These are phyloP conservation scores for Cladophialophora exuberans DNA, from an alignment of 2,329 filamentous ascomycete genomes.

Conservation along the genomic window DNA sequence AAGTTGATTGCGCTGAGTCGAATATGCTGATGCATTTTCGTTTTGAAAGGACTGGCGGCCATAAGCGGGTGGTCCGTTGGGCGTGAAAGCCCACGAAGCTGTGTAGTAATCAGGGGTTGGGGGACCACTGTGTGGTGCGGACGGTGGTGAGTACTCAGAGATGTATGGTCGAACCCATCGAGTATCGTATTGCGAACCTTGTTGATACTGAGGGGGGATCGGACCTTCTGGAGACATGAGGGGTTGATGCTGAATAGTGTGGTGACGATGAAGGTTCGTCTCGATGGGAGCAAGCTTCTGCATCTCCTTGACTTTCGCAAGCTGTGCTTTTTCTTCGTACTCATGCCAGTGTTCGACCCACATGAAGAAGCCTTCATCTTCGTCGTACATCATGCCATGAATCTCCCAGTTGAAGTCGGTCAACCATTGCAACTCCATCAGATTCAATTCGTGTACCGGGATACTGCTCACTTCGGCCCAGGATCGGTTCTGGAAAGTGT, in stretches of 20 bases:
- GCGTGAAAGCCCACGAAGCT: conserved; percentile 48
- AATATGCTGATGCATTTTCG: conserved; percentile 23
- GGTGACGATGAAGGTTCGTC: conserved; percentile 62
- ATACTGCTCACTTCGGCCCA: conserved; percentile 97
- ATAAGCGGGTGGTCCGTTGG: conserved; percentile 15
- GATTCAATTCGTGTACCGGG: conserved; percentile 78
- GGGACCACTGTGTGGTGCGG: conserved; percentile 52
- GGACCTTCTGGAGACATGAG: conserved; percentile 52
- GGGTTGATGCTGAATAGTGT: conserved; percentile 52
- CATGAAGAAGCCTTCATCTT: conserved; percentile 67
- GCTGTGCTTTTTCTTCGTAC: conserved; percentile 58
- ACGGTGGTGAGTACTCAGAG: conserved; percentile 56
- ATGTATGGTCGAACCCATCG: conserved; percentile 54
- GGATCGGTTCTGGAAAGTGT: conserved; percentile 95
- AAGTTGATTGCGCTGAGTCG: conserved; percentile 26
- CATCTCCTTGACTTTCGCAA: conserved; percentile 48
- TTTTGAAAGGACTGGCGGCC: conserved; percentile 26
- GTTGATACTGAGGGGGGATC: conserved; percentile 56
- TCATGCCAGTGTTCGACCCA: conserved; percentile 70
- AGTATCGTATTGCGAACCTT: conserved; percentile 50
- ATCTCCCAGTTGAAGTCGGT: conserved; percentile 80
- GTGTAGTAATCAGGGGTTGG: conserved; percentile 53
- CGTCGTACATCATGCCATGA: conserved; percentile 80
- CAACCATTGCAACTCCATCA: conserved; percentile 86
- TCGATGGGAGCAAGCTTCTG: conserved; percentile 65